Evolutionary conservation across 441 rosid genomes (phyloP).

Genomic region (Gossypium schwendimanii): DNA sequence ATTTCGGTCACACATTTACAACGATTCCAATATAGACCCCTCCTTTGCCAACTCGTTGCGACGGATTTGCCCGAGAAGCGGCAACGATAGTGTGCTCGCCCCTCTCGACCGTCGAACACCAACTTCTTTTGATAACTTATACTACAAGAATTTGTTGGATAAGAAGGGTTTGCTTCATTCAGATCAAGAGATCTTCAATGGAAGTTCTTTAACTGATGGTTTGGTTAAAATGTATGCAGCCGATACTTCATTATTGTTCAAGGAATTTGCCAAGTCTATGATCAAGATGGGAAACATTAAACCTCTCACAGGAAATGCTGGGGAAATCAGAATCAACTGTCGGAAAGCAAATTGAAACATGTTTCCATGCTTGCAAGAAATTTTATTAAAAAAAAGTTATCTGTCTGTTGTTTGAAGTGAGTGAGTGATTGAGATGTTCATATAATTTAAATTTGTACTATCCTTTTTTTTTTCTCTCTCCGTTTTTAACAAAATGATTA

Average conservation of each 20-base stretch:
- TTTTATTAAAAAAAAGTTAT: too few relatives aligned
- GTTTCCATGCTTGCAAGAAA: not conserved
- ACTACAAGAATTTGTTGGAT: slow-evolving; percentile 19
- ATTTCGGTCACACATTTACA: slow-evolving; percentile 14
- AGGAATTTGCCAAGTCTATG: slow-evolving; percentile 22
- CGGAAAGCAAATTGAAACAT: slow-evolving; percentile 17
- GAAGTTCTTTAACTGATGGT: slow-evolving; percentile 7
- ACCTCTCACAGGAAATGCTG: slow-evolving; percentile 22
- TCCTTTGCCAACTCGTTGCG: slow-evolving; percentile 13
- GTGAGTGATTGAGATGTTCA: not conserved
- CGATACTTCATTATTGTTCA: slow-evolving; percentile 7
- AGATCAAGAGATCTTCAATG: slow-evolving; percentile 25
- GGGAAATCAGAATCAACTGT: slow-evolving; percentile 24
- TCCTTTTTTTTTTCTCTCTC: too few relatives aligned
- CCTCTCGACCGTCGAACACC: slow-evolving; percentile 15
- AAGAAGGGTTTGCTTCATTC: slow-evolving; percentile 23
- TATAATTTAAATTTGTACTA: not conserved
- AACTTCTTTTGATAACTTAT: slow-evolving; percentile 9
- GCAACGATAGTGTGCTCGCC: slow-evolving; percentile 16
- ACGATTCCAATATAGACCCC: slow-evolving; percentile 13
- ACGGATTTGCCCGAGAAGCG: slow-evolving; percentile 6
- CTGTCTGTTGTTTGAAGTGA: not conserved
- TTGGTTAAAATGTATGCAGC: slow-evolving; percentile 17
- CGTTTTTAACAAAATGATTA: not conserved
- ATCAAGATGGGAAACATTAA: slow-evolving; percentile 30